Evolutionary conservation across 176 grass and related monocot genomes (phyloP), one percentile per base, ranked within the genome.

Genomic region (Triticum urartu): DNA sequence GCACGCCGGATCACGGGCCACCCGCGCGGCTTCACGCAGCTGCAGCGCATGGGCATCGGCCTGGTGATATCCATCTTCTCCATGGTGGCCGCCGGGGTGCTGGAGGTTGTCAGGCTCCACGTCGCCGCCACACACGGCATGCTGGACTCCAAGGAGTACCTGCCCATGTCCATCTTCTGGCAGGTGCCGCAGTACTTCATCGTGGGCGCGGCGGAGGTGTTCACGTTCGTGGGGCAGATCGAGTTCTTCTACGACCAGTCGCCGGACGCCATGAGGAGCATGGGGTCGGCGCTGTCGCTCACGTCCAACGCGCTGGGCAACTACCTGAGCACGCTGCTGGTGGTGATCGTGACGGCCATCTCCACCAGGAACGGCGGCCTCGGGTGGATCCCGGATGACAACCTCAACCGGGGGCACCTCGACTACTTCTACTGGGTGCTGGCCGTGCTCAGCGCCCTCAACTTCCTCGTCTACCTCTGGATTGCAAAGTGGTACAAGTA

Each of bases 371-470:
- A 75, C 24, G 72, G 72, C 42, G 72, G 42, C 42, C 24, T 75
- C 11, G 72, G 72, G 1, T 75, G 42, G 72, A 75, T 75, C 72
- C 72, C 72, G 13, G 42, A 75, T 3, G 42, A 75, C 26, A 75
- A 75, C 72, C 72, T 75, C 72, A 75, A 75, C 72, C 45, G 72
- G 6, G 72, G 72, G 0, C 91, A 87, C 80, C 86, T 97, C 79
- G 90, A 97, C 64, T 87, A 89, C 83, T 97, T 97, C 88, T 94
- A 87, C 81, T 97, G 94, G 94, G 64, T 94, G 38, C 89, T 97
- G 50, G 86, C 88, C 32, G 89, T 83, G 56, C 87, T 97, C 35
- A 97, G 94, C 88, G 77, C 80, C 56, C 28, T 89, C 69, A 97
- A 94, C 78, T 90, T 93, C 36, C 18, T 94, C 28, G 85, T 91